These are phyloP conservation scores for Colletotrichum sidae DNA, from an alignment of 2,329 filamentous ascomycete species.

Conservation along the genomic window DNA sequence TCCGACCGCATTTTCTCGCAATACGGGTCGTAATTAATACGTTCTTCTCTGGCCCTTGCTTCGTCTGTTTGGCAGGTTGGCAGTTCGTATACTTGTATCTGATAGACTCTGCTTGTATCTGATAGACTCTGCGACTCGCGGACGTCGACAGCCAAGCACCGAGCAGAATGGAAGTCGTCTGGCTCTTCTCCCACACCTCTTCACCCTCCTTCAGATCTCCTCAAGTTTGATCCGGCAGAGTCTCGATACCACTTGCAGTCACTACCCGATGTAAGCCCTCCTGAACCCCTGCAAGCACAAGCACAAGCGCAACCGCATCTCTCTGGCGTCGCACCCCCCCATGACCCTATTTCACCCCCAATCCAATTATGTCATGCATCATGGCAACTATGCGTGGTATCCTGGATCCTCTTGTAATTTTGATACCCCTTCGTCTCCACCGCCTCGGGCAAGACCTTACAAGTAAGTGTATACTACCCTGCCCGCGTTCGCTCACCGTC, in stretches of 20 bases:
- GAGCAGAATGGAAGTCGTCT: constrained; percentile 1
- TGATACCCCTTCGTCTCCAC: constrained; percentile 41
- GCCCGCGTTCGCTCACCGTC: constrained; percentile 34
- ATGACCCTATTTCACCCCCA: constrained; percentile 38
- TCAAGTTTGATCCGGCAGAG: constrained; percentile 36
- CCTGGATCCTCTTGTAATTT: constrained; percentile 51
- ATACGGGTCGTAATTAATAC: not conserved
- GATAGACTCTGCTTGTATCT: constrained; percentile 6
- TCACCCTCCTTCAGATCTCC: constrained; percentile 7
- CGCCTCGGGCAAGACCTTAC: constrained; percentile 31
- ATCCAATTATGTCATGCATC: constrained; percentile 61
- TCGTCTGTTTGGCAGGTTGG: not conserved
- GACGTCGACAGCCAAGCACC: no score
- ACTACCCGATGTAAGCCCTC: constrained; percentile 7
- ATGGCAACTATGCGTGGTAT: constrained; percentile 46
- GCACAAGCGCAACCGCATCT: constrained; percentile 30
- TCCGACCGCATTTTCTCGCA: constrained; percentile 27
- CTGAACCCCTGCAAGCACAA: constrained; percentile 37
- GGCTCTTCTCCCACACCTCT: not conserved
- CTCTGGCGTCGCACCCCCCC: constrained; percentile 27
- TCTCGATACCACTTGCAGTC: constrained; percentile 28
- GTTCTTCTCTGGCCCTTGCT: constrained; percentile 14
- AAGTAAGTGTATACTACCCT: constrained; percentile 29
- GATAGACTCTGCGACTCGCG: not conserved
- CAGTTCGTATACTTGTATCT: constrained; percentile 7